Base-by-base conservation (phyloP, 192 early-diverging fungal genomes). In the Entrophospora sp. region DNA sequence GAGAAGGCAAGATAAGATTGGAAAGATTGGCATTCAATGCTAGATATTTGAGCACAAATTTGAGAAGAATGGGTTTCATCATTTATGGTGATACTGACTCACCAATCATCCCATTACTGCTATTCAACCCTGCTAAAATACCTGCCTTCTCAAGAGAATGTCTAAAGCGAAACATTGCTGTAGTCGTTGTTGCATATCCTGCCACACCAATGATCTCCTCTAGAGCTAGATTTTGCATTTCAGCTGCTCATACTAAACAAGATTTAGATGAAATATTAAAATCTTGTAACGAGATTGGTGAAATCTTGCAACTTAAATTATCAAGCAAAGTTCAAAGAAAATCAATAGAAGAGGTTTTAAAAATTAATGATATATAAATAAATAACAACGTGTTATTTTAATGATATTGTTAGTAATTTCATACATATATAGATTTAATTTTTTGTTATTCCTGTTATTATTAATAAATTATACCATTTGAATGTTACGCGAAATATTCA, bases 161-260 rank as follows among this genome's bases (percentile, higher is more conserved):
- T 62, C 83, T 97, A 36, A 81, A 86, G 66, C 83, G 94, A 45
- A 89, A 89, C 57, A 88, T 99, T 61, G 93, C 94, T 20, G 91
- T 96, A 13, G 94, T 96, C 20, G 96, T 99, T 1, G 96, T 99
- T 3, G 94, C 91, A 40, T 94, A 95, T 74, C 96, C 95, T 3
- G 96, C 95, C 10, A 99, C 96, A 4, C 93, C 96, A n/a, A 95
- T 96, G 62, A 92, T 99, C 67, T 91, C 91, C 1, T 87, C 87
- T 3, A 83, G 96, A 48, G 94, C 96, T 35, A 79, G 96, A 48
- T 95, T 98, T 84, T 98, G 96, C 76, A 78, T 98, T 53, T 89
- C 86, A 55, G 90, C 94, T 1, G 84, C 94, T n/a, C 96, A 98
- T 64, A 92, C 92, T 1, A 86, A 88, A 69, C 91, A 92, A 66